These are phyloP conservation scores for Actinomucor elegans DNA, from an alignment of 371 early-diverging fungal species.

Conservation along the genomic window DNA sequence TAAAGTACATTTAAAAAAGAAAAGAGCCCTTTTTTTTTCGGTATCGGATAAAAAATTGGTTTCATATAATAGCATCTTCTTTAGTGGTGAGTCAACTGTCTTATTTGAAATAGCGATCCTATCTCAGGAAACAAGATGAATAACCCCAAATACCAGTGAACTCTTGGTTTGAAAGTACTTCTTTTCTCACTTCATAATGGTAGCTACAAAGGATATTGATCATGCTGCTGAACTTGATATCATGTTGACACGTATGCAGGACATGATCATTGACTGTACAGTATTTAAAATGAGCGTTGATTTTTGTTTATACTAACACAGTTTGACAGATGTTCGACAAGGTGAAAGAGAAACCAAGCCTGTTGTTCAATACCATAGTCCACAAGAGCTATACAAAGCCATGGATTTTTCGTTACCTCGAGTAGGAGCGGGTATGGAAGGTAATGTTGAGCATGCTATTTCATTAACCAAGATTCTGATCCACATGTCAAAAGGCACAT, in stretches of 20 bases:
- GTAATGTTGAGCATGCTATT: conserved; percentile 17
- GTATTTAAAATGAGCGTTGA: too few relatives aligned
- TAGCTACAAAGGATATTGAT: conserved; percentile 18
- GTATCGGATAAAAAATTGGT: too few relatives aligned
- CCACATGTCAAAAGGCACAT: conserved; percentile 34
- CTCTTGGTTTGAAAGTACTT: too few relatives aligned
- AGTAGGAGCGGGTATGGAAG: conserved; percentile 52
- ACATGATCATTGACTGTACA: conserved; percentile 38
- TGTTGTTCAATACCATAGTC: conserved; percentile 52
- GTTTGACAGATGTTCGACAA: conserved; percentile 42
- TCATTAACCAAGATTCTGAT: not conserved
- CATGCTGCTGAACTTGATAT: conserved; percentile 35
- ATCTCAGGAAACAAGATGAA: too few relatives aligned
- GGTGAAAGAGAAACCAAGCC: conserved; percentile 37
- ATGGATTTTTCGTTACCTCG: conserved; percentile 56
- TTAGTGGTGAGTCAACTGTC: too few relatives aligned
- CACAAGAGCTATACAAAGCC: conserved; percentile 49
- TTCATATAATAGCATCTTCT: too few relatives aligned
- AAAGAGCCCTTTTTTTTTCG: not conserved
- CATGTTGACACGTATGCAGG: conserved; percentile 35
- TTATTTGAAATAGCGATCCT: too few relatives aligned
- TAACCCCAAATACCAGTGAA: too few relatives aligned
- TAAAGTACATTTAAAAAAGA: not conserved
- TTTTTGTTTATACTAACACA: too few relatives aligned
- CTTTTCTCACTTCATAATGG: conserved; percentile 13